Percentiles rank a stretch among this genome's conserved stretches.
Evolutionary conservation across 257 asterid species (phyloP).

Genomic region (Salvia rosmarinus): DNA sequence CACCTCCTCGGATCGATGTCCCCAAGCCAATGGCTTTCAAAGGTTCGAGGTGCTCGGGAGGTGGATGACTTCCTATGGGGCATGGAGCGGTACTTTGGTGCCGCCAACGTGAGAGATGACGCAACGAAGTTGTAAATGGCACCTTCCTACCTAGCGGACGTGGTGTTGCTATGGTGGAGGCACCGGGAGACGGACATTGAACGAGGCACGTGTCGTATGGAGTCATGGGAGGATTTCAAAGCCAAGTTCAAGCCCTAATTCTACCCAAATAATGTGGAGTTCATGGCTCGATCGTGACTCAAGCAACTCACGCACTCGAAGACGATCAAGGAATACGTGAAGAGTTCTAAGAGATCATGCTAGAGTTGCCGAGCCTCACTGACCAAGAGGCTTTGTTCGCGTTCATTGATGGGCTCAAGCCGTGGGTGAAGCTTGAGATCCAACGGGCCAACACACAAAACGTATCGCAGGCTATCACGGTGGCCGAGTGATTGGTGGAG

Average conservation of each 20-base stretch:
- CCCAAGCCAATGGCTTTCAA: not conserved
- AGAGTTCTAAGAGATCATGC: too few relatives aligned
- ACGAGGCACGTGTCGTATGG: not conserved
- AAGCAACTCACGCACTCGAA: too few relatives aligned
- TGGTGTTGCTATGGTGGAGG: not conserved
- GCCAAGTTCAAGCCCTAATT: not conserved
- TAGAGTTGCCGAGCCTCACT: too few relatives aligned
- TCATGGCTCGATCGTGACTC: too few relatives aligned
- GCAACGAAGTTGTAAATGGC: not conserved
- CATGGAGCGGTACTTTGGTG: not conserved
- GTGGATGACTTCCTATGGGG: too few relatives aligned
- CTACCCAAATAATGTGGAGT: not conserved
- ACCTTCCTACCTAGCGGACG: not conserved
- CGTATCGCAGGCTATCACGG: too few relatives aligned
- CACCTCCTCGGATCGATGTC: not conserved
- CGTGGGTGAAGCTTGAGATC: too few relatives aligned
- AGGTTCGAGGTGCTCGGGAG: not conserved
- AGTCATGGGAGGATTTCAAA: not conserved
- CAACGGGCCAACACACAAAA: too few relatives aligned
- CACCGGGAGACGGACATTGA: not conserved
- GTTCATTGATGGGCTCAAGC: too few relatives aligned
- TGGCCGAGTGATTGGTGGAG: too few relatives aligned
- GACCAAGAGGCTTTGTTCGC: too few relatives aligned
- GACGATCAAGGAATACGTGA: too few relatives aligned
- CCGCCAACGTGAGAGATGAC: not conserved